phyloP scores from a whole-genome alignment of 345 rosid genomes.

The Garcia nutans region DNA sequence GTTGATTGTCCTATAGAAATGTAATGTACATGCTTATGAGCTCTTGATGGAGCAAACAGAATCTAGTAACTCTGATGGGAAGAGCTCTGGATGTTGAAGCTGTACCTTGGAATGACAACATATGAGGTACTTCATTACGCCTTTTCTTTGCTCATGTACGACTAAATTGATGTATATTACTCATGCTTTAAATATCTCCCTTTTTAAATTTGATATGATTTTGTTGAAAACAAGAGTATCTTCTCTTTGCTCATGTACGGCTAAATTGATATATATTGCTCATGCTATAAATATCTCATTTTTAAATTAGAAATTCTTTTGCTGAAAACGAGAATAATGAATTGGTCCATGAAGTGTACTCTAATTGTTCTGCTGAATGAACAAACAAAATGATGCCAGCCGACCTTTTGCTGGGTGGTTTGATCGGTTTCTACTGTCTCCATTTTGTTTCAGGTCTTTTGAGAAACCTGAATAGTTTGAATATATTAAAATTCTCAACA shows the following conservation, averaged over 20 bases:
- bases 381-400: neutral
- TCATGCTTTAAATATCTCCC: neutral
- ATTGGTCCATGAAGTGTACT: neutral
- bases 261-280: neutral
- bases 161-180: neutral
- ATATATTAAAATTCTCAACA: neutral
- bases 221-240: too few species aligned
- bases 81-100: conserved; percentile 2
- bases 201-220: neutral
- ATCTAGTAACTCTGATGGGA: neutral
- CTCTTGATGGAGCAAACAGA: neutral
- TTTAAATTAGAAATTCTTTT: too few species aligned
- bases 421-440: neutral
- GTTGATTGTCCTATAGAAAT: neutral
- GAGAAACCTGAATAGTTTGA: neutral
- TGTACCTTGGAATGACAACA: conserved; percentile 11
- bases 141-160: too few species aligned
- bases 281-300: neutral
- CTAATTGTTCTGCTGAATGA: neutral
- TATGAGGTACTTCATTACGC: conserved; percentile 11
- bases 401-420: neutral
- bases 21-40: neutral
- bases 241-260: too few species aligned
- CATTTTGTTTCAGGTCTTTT: neutral
- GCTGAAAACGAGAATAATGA: neutral